A percentile compares a stretch with the other conserved stretches of the same genome.
These are phyloP conservation scores for Cryptosporidium tyzzeri DNA, from an alignment of 169 alveolate genomes.

Conservation along the genomic window DNA sequence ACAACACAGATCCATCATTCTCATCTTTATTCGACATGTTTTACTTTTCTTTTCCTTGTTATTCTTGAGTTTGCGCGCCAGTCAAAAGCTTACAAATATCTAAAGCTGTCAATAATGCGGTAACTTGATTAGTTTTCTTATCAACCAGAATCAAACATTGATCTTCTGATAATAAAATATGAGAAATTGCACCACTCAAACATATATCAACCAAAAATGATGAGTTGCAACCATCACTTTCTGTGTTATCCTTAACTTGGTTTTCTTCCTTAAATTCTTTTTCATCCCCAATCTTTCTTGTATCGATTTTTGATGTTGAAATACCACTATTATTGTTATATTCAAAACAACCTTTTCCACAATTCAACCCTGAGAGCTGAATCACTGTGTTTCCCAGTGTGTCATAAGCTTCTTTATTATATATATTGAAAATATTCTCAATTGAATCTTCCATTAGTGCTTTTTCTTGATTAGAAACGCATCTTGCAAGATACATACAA, in stretches of 20 bases:
- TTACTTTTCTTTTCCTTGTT: background rate
- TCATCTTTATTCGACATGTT: background rate
- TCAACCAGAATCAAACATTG: slow-evolving; percentile 47
- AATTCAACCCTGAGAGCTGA: slow-evolving; percentile 5
- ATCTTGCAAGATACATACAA: slow-evolving; percentile 44
- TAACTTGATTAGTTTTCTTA: slow-evolving; percentile 18
- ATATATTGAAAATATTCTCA: slow-evolving; percentile 9
- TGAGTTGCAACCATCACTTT: background rate
- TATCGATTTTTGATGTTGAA: background rate
- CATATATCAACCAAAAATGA: slow-evolving; percentile 36
- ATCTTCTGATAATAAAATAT: slow-evolving; percentile 63
- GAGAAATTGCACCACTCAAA: slow-evolving; percentile 61
- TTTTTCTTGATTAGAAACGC: slow-evolving; percentile 37
- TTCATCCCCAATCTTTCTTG: slow-evolving; percentile 9
- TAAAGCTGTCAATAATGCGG: slow-evolving; percentile 66
- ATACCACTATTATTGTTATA: background rate
- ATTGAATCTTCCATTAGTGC: slow-evolving; percentile 33
- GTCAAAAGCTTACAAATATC: slow-evolving; percentile 46
- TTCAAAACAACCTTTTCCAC: slow-evolving; percentile 22
- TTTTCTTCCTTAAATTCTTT: slow-evolving; percentile 19
- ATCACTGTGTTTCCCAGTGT: background rate
- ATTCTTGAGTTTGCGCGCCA: slow-evolving; percentile 8
- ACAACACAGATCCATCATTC: slow-evolving; percentile 1
- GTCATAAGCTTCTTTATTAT: background rate
- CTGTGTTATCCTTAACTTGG: background rate